Conservation (phyloP, 75 land plant species). For the Ceratopteris richardii region DNA sequence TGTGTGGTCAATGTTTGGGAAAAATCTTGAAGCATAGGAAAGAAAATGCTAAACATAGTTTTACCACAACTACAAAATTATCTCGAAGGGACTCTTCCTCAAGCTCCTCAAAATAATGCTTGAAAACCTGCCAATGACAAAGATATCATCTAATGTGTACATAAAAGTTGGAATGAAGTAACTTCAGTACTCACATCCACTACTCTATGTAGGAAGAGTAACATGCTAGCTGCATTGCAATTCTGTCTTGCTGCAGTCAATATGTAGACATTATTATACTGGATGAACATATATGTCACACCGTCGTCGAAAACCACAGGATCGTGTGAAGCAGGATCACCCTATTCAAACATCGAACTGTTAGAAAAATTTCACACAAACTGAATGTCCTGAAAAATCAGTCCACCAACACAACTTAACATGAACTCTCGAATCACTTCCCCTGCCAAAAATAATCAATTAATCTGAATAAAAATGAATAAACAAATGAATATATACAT, state of each 20-base stretch:
- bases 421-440: too few relatives aligned
- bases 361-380: neutral
- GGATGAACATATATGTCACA: slow-evolving; percentile 88
- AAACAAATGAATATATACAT: too few relatives aligned
- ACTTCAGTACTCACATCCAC: slow-evolving; percentile 68
- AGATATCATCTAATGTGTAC: neutral
- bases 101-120: slow-evolving; percentile 97
- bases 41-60: slow-evolving; percentile 5
- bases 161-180: neutral
- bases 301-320: slow-evolving; percentile 92
- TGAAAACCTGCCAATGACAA: slow-evolving; percentile 60
- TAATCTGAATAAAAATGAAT: too few relatives aligned
- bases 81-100: slow-evolving; percentile 97
- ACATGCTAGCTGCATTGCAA: slow-evolving; percentile 94
- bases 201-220: slow-evolving; percentile 87
- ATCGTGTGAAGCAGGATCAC: slow-evolving; percentile 74
- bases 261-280: slow-evolving; percentile 88
- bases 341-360: slow-evolving; percentile 26
- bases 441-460: too few relatives aligned
- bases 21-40: too few relatives aligned
- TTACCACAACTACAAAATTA: slow-evolving; percentile 98
- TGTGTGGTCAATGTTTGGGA: neutral
- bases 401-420: too few relatives aligned
- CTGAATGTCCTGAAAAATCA: too few relatives aligned
- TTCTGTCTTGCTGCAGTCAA: slow-evolving; percentile 95